Evolutionary conservation across 768 basidiomycete species (phyloP), one percentile per base, ranked within the genome.

Genomic region (Mrakia gelida): DNA sequence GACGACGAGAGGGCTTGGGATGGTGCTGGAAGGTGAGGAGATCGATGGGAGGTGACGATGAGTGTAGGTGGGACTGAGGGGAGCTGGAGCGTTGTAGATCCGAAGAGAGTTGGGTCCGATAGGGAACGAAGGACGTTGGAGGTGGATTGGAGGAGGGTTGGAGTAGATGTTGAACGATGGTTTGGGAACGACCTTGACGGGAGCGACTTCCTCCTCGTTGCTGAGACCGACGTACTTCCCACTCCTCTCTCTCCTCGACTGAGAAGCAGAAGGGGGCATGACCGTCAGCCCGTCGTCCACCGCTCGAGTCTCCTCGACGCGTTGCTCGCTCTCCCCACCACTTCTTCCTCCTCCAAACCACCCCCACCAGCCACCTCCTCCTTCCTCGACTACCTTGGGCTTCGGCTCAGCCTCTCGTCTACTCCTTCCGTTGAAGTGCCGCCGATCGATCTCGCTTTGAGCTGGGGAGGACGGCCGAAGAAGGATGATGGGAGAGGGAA

Each of bases 381-480:
- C 63, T 0, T 13, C 34, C 34, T n/a, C 63, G 1, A 30, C n/a
- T 1, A 18, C 32, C 63, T 34, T 30, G 6, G 63, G 34, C 18
- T 32, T 30, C 30, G 63, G 30, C 21, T 21, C 26, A 3, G 3
- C 30, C 7, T 16, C 13, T 34, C 28, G 8, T 65, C 30, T 32
- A 16, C 63, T 65, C 18, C 63, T 32, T 18, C 63, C 63, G 32
- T 65, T 32, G 34, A 15, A 65, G 63, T 65, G 63, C 18, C 63
- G 63, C 1, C 63, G 63, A 49, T 71, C 71, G 28, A 71, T 71
- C 71, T 71, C 71, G 43, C 71, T 71, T 23, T 71, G 71, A 45
- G 71, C 28, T 10, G 71, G 71, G 7, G 71, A 71, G 28, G 9
- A 10, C 7, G 43, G 10, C 9, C 71, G 43, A 41, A 54, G 28